Conservation (phyloP, 768 basidiomycete genomes). For the Dentipellis sp. region DNA sequence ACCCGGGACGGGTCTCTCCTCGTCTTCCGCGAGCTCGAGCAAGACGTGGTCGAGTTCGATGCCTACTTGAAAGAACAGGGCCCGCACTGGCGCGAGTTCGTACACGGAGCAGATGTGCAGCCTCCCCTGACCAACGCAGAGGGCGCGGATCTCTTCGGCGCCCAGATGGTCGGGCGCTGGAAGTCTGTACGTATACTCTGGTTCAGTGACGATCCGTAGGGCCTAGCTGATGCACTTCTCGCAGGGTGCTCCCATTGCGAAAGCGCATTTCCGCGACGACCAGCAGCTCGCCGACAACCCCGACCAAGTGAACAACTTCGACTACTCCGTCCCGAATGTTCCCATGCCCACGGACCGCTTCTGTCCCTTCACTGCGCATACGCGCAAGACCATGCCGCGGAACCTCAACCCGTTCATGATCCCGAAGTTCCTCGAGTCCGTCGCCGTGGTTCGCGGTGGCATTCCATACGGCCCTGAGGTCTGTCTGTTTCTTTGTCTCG, state of each 20-base stretch:
- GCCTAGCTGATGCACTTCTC: slow-evolving; percentile 6
- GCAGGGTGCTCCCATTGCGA: slow-evolving; percentile 38
- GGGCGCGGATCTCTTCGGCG: slow-evolving; percentile 9
- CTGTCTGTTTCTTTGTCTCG: slow-evolving; percentile 9
- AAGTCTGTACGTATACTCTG: not conserved
- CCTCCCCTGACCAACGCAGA: slow-evolving; percentile 16
- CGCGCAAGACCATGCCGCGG: slow-evolving; percentile 38
- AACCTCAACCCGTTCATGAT: slow-evolving; percentile 15
- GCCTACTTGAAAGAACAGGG: slow-evolving; percentile 19
- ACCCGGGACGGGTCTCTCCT: not conserved
- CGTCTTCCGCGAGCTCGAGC: not conserved
- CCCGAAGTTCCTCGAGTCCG: slow-evolving; percentile 15
- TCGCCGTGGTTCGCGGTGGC: slow-evolving; percentile 23
- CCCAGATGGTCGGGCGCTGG: not conserved
- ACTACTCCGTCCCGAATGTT: slow-evolving; percentile 21
- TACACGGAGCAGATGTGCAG: not conserved
- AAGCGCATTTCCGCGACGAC: slow-evolving; percentile 35
- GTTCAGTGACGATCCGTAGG: too few species aligned
- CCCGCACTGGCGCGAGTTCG: not conserved
- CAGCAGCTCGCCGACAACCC: slow-evolving; percentile 26
- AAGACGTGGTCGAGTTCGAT: not conserved
- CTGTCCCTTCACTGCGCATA: slow-evolving; percentile 40
- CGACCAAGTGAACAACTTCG: slow-evolving; percentile 34
- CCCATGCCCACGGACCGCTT: slow-evolving; percentile 6
- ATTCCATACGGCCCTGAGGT: slow-evolving; percentile 29